These are phyloP conservation scores for Aspergillus candidus DNA, from an alignment of 2,329 filamentous ascomycete species.

Conservation along the genomic window DNA sequence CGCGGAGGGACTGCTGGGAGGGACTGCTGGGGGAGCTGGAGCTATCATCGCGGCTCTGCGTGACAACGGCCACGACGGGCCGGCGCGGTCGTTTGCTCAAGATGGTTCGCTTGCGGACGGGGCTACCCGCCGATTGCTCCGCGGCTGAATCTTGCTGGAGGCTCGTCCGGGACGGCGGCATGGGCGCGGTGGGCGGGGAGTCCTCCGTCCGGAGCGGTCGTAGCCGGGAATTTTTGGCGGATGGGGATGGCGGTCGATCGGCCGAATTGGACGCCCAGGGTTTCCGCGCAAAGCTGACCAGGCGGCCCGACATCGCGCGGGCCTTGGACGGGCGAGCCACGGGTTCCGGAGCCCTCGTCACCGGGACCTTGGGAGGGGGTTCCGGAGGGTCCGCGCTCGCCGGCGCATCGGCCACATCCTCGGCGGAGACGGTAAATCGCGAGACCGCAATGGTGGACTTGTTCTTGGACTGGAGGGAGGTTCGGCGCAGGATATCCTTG, in stretches of 20 bases:
- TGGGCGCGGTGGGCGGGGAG: slow-evolving; percentile 16
- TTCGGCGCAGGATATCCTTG: slow-evolving; percentile 38
- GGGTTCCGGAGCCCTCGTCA: slow-evolving; percentile 26
- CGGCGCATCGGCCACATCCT: slow-evolving; percentile 27
- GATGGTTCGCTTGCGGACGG: slow-evolving; percentile 26
- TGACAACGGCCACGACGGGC: slow-evolving; percentile 36
- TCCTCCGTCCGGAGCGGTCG: slow-evolving; percentile 23
- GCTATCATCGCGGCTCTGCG: slow-evolving; percentile 30
- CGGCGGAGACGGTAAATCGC: slow-evolving; percentile 33
- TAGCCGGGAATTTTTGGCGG: slow-evolving; percentile 25
- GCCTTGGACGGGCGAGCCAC: slow-evolving; percentile 35
- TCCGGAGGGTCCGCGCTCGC: slow-evolving; percentile 14
- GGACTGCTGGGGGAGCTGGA: slow-evolving; percentile 33
- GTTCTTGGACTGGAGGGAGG: slow-evolving; percentile 34
- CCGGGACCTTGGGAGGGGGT: slow-evolving; percentile 15
- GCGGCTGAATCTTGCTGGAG: slow-evolving; percentile 16
- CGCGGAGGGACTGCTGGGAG: slow-evolving; percentile 36
- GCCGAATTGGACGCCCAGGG: slow-evolving; percentile 43
- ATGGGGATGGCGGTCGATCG: slow-evolving; percentile 45
- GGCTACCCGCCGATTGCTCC: slow-evolving; percentile 14
- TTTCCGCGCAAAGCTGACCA: slow-evolving; percentile 47
- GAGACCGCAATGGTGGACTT: slow-evolving; percentile 27
- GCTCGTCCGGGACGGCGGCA: slow-evolving; percentile 13
- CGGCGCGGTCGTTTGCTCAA: slow-evolving; percentile 34
- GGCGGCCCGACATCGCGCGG: slow-evolving; percentile 45